Conservation (phyloP, 495 filamentous ascomycete genomes). For the Thermothielavioides terrestris region DNA sequence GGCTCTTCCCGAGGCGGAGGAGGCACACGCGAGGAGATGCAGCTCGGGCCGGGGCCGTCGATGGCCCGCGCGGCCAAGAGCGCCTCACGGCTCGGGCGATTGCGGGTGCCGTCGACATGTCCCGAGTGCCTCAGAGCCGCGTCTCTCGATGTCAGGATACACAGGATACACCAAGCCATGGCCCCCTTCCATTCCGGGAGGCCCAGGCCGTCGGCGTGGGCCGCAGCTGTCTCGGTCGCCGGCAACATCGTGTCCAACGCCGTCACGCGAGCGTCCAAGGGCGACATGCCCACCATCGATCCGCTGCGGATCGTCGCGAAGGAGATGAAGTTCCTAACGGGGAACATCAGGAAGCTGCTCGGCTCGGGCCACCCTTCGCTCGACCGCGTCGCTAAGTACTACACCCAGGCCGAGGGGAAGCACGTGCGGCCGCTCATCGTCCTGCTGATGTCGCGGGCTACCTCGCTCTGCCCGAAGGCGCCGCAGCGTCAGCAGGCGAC, state of each 20-base stretch:
- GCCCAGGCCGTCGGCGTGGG: constrained; percentile 37
- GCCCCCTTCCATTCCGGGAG: constrained; percentile 33
- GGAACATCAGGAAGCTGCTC: constrained; percentile 78
- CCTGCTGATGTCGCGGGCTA: constrained; percentile 90
- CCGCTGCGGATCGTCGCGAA: constrained; percentile 78
- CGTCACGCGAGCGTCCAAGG: constrained; percentile 45
- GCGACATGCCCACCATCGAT: constrained; percentile 55
- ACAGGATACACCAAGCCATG: constrained; percentile 27
- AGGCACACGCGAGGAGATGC: constrained; percentile 26
- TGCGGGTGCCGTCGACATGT: constrained; percentile 23
- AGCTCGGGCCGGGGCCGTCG: constrained; percentile 33
- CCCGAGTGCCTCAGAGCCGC: constrained; percentile 29
- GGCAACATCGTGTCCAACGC: constrained; percentile 68
- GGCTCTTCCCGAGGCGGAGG: constrained; percentile 15
- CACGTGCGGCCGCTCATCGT: constrained; percentile 92
- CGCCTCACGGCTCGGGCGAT: constrained; percentile 9
- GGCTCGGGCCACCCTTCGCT: constrained; percentile 89
- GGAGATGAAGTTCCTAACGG: constrained; percentile 88
- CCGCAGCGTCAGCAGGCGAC: constrained; percentile 31
- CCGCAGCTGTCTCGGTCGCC: constrained; percentile 63
- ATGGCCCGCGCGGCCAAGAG: constrained; percentile 25
- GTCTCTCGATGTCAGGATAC: constrained; percentile 26
- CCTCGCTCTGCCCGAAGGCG: constrained; percentile 64
- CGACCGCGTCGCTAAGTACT: constrained; percentile 95
- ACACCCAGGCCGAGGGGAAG: constrained; percentile 93